Base-by-base conservation (phyloP, 2,329 filamentous ascomycete species). In the Daldinia sp. region DNA sequence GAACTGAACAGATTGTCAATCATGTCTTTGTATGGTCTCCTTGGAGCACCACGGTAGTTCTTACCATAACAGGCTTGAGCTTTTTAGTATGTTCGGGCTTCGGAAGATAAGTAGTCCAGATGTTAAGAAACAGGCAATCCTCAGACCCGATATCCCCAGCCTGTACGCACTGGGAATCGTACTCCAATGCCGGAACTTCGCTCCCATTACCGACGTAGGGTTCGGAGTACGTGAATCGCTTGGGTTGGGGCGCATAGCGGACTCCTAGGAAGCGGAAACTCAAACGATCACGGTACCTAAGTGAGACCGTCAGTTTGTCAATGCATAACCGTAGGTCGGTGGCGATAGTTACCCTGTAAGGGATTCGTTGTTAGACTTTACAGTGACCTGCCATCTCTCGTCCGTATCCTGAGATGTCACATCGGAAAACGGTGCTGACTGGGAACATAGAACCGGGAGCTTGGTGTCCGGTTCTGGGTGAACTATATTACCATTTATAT, bases 201-300 rank as follows among this genome's bases (percentile, higher is more conserved):
- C 67, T 66, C 1, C 74, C 76, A 3, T 70, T 69, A 0, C 75
- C 77, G 19, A 73, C 64, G 60, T 82, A 81, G 1, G 73, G 72
- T 13, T 69, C 71, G 0, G 81, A 77, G 63, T 84, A 79, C 0
- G 76, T 77, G 68, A 83, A 84, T 15, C 82, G 75, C 54, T 76
- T 69, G 1, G 81, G 80, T 54, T 78, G 74, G 0, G 76, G 66
- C 2, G 80, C 81, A 62, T 83, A 83, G 53, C 80, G 77, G 30
- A 85, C 72, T 13, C 82, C 82, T 15, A 82, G 73, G 66, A 85
- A 85, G 4, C 82, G 81, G 67, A 85, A 85, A 10, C 65, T 70
- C 34, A 70, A 51, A 15, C 66, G 68, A 53, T 72, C 70, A 19
- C 71, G 70, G 47, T 68, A 73, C 3, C 71, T 73, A 34, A 3